phyloP scores from a whole-genome alignment of 2,329 filamentous ascomycete species.

The Coniochaeta sp. region DNA sequence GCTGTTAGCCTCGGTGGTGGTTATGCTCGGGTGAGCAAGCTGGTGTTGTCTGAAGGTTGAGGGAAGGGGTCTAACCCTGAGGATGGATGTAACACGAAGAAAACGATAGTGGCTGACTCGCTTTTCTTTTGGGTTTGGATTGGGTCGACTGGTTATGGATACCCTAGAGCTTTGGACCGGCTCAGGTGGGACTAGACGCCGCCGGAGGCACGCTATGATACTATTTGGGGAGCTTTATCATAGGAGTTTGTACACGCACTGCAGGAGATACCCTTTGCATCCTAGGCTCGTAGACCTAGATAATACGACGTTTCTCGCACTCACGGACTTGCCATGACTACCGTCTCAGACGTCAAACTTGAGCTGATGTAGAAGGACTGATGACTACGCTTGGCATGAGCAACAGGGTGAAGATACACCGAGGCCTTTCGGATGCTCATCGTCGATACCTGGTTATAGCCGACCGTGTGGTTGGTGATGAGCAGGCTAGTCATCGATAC shows the following conservation, averaged over 20 bases:
- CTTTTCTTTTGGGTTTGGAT: neutral
- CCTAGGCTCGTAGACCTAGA: neutral
- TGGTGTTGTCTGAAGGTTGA: neutral
- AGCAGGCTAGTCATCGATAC: no score
- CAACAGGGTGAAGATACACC: neutral
- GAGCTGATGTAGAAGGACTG: no score
- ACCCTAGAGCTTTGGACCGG: neutral
- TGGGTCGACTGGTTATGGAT: neutral
- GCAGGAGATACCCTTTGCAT: neutral
- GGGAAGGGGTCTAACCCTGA: neutral
- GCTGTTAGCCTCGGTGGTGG: neutral
- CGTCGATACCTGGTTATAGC: no score
- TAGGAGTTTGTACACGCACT: neutral
- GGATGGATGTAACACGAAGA: neutral
- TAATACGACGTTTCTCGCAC: neutral
- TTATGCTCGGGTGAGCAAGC: neutral
- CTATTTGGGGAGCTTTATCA: neutral
- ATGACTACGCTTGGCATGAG: neutral
- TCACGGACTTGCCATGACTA: neutral
- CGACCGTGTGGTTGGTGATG: no score
- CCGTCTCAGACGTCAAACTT: neutral
- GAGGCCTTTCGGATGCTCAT: no score
- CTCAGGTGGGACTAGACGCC: neutral
- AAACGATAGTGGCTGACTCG: neutral
- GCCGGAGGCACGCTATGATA: neutral